Evolutionary conservation across 2,329 filamentous ascomycete species (phyloP).

Genomic region (Cladophialophora yegresii): DNA sequence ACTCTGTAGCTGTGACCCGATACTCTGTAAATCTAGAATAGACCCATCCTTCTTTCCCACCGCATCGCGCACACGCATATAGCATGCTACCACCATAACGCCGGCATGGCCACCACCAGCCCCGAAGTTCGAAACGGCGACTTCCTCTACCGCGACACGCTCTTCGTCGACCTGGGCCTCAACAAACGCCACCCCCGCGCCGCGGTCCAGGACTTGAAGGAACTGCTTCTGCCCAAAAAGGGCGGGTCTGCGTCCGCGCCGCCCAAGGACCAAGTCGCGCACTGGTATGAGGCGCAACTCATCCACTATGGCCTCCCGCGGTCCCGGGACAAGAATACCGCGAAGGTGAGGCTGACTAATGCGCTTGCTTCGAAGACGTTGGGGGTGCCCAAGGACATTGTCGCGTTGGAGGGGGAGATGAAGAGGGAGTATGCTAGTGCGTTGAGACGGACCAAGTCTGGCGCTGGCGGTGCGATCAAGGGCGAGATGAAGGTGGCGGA

Average conservation of each 20-base stretch:
- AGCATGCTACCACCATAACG: not conserved
- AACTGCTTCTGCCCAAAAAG: conserved; percentile 43
- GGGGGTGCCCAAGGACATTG: conserved; percentile 53
- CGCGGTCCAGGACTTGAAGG: conserved; percentile 48
- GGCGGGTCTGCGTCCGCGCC: conserved; percentile 2
- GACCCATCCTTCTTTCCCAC: too few species aligned
- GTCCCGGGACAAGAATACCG: conserved; percentile 60
- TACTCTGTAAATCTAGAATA: too few species aligned
- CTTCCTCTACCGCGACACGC: conserved; percentile 41
- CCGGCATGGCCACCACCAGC: conserved; percentile 15
- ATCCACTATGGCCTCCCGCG: conserved; percentile 62
- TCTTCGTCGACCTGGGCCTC: conserved; percentile 51
- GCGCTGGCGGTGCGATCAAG: conserved; percentile 4
- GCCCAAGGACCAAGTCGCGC: conserved; percentile 55
- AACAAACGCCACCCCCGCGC: conserved; percentile 53
- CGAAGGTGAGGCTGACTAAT: conserved; percentile 61
- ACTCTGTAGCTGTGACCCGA: too few species aligned
- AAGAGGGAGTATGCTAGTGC: conserved; percentile 56
- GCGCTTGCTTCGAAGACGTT: conserved; percentile 55
- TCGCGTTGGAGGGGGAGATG: conserved; percentile 55
- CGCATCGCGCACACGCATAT: not conserved
- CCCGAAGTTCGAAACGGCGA: conserved; percentile 25
- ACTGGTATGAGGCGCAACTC: conserved; percentile 65
- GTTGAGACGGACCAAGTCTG: conserved; percentile 48
- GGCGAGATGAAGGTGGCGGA: not conserved